These are phyloP conservation scores for Cornus suecica DNA, from an alignment of 148 eudicot species.

Conservation along the genomic window DNA sequence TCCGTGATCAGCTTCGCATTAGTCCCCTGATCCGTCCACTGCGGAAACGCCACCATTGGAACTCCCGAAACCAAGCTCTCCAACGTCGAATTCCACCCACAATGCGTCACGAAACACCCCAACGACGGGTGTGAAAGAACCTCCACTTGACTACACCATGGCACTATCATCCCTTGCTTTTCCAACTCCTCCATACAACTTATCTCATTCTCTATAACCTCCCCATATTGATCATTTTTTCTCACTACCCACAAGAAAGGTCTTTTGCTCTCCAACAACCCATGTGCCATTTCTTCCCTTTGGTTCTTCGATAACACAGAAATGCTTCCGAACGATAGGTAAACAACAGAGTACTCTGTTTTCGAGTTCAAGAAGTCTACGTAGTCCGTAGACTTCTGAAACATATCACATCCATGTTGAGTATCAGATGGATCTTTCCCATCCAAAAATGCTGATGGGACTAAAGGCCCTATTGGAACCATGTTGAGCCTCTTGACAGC, in stretches of 20 bases:
- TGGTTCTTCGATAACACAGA: slow-evolving; percentile 19
- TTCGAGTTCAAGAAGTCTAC: slow-evolving; percentile 35
- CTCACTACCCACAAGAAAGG: slow-evolving; percentile 41
- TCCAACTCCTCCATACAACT: slow-evolving; percentile 2
- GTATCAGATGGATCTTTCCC: slow-evolving; percentile 20
- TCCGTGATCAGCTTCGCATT: slow-evolving; percentile 24
- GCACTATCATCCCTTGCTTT: slow-evolving; percentile 26
- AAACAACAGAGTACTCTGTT: slow-evolving; percentile 33
- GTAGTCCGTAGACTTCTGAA: slow-evolving; percentile 22
- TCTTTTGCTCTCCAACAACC: slow-evolving; percentile 13
- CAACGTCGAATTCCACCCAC: slow-evolving; percentile 35
- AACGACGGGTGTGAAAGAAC: slow-evolving; percentile 24
- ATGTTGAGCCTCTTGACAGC: slow-evolving; percentile 14
- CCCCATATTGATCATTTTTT: slow-evolving; percentile 10
- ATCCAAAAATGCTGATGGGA: slow-evolving; percentile 26
- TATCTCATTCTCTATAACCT: slow-evolving; percentile 11
- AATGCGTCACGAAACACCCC: slow-evolving; percentile 33
- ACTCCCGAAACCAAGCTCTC: slow-evolving; percentile 25
- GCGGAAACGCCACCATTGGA: slow-evolving; percentile 23
- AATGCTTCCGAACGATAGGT: slow-evolving; percentile 47
- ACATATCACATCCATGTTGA: slow-evolving; percentile 24
- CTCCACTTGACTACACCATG: slow-evolving; percentile 33
- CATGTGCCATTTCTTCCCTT: slow-evolving; percentile 29
- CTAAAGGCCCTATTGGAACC: slow-evolving; percentile 34
- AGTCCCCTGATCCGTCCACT: slow-evolving; percentile 20